Percentiles rank a stretch among this genome's conserved stretches.
phyloP scores from a whole-genome alignment of 768 basidiomycete genomes.

The Tylopilus vinaceipallidus region DNA sequence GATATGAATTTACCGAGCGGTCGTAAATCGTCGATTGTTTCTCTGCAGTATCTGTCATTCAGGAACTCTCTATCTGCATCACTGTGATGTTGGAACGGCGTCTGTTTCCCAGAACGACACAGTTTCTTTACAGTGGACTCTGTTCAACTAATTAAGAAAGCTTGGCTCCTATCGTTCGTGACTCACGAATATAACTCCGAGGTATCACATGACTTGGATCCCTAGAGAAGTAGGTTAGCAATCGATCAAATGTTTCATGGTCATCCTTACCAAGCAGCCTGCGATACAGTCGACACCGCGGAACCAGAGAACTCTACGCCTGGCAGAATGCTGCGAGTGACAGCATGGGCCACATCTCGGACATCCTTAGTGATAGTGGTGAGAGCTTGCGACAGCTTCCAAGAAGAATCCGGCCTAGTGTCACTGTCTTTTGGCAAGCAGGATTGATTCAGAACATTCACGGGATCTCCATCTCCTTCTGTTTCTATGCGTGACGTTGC shows the following conservation, averaged over 20 bases:
- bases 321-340: neutral
- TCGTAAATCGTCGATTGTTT: conserved; percentile 52
- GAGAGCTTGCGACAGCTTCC: too few species aligned
- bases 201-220: conserved; percentile 30
- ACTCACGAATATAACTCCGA: conserved; percentile 37
- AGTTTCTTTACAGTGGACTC: neutral
- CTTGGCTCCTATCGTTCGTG: neutral
- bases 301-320: neutral
- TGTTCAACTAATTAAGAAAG: neutral
- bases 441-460: too few species aligned
- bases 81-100: conserved; percentile 42
- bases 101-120: neutral
- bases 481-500: too few species aligned
- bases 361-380: neutral
- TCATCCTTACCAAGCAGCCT: neutral
- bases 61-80: conserved; percentile 61
- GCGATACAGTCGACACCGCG: too few species aligned
- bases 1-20: conserved; percentile 44
- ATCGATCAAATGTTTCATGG: neutral
- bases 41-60: conserved; percentile 75
- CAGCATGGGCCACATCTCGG: neutral
- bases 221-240: neutral
- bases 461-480: too few species aligned
- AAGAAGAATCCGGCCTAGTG: too few species aligned
- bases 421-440: too few species aligned